These are phyloP conservation scores for Saccharomyces hybrid DNA, from an alignment of 1,139 yeast species.

Conservation along the genomic window DNA sequence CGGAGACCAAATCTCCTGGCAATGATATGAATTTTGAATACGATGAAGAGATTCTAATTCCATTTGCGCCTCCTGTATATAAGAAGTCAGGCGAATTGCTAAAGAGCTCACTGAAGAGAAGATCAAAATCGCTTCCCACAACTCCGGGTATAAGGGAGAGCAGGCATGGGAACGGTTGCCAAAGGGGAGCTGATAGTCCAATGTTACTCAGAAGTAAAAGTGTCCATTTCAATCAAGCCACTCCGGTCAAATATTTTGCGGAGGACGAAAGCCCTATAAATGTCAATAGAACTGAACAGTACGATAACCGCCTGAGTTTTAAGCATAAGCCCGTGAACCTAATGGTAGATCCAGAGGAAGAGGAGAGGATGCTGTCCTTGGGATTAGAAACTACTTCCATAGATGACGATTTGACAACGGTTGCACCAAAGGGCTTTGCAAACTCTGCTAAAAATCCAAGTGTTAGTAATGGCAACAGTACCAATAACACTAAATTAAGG, in stretches of 20 bases:
- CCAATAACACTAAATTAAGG: constrained; percentile 7
- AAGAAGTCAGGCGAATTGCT: too few relatives aligned
- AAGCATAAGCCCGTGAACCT: constrained; percentile 13
- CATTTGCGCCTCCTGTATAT: too few relatives aligned
- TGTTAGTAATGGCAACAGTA: neutral
- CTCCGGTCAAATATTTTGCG: constrained; percentile 27
- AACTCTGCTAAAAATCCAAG: neutral
- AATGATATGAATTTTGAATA: neutral
- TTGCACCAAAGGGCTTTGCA: neutral
- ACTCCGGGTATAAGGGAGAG: constrained; percentile 15
- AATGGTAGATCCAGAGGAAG: constrained; percentile 8
- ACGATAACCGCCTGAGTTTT: constrained; percentile 15
- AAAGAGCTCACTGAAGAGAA: too few relatives aligned
- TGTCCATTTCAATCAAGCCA: constrained; percentile 5
- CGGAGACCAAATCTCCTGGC: neutral
- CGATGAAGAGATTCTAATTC: constrained; percentile 9
- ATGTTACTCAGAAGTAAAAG: neutral
- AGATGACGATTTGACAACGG: constrained; percentile 3
- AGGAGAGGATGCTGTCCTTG: constrained; percentile 7
- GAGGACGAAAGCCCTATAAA: constrained; percentile 28
- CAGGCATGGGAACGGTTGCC: neutral
- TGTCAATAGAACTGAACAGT: constrained; percentile 16
- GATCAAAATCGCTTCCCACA: too few relatives aligned
- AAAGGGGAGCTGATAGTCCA: constrained; percentile 1
- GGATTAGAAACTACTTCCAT: constrained; percentile 3